phyloP scores from a whole-genome alignment of 345 rosid genomes.

The Linum usitatissimum region DNA sequence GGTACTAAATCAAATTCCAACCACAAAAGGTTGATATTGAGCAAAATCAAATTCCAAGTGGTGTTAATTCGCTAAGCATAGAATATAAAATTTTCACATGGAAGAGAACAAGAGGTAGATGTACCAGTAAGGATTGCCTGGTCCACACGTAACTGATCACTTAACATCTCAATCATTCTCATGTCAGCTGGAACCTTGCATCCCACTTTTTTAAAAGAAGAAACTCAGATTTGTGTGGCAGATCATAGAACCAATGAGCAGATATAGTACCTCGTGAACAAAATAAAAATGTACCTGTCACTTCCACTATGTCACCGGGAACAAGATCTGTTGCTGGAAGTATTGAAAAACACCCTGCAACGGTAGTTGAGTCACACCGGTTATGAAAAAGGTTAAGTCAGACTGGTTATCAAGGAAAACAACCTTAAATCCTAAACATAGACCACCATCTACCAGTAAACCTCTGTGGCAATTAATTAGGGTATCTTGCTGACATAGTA shows the following conservation, averaged over 20 bases:
- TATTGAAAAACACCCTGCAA: conserved; percentile 92
- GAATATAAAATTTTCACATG: not conserved
- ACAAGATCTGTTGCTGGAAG: conserved; percentile 92
- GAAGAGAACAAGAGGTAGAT: conserved; percentile 5
- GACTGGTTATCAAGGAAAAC: no score
- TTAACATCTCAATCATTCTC: conserved; percentile 91
- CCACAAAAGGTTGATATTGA: not conserved
- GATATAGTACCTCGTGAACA: conserved; percentile 4
- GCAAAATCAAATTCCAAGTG: not conserved
- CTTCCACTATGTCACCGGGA: conserved; percentile 95
- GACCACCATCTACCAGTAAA: not conserved
- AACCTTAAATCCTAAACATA: not conserved
- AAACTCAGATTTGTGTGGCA: conserved; percentile 10
- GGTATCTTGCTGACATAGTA: not conserved
- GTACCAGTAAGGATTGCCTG: conserved; percentile 98
- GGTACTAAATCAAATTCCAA: not conserved
- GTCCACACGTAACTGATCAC: conserved; percentile 82
- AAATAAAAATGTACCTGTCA: conserved; percentile 46
- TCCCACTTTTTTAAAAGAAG: conserved; percentile 50
- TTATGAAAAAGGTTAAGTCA: not conserved
- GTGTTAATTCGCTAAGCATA: not conserved
- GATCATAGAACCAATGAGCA: not conserved
- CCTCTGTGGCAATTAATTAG: not conserved
- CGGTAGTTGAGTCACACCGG: not conserved
- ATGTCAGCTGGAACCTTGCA: conserved; percentile 98